Conservation (phyloP, 2,329 filamentous ascomycete species). For the Colletotrichum tamarilloi region DNA sequence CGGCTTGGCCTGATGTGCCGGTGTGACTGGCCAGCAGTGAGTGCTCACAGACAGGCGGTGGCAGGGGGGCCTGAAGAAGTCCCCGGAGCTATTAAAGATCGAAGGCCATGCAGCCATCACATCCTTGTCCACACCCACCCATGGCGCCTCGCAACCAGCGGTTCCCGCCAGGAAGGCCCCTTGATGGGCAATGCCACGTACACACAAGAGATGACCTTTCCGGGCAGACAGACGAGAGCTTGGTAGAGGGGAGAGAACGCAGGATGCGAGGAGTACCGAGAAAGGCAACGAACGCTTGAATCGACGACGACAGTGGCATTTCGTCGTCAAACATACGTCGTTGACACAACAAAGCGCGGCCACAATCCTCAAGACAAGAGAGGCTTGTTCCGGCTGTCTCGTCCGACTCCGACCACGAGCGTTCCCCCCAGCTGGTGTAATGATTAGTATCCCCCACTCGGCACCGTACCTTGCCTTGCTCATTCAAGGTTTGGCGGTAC, state of each 20-base stretch:
- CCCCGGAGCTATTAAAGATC: slow-evolving; percentile 38
- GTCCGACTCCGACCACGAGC: slow-evolving; percentile 1
- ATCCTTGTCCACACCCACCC: slow-evolving; percentile 35
- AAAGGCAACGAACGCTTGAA: slow-evolving; percentile 8
- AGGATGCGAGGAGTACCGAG: neutral
- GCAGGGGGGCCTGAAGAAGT: slow-evolving; percentile 37
- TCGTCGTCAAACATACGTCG: neutral
- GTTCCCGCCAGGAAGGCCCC: slow-evolving; percentile 35
- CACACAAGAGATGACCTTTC: slow-evolving; percentile 31
- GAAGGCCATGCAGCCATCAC: slow-evolving; percentile 36
- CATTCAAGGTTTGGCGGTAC: slow-evolving; percentile 28
- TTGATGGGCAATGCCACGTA: slow-evolving; percentile 36
- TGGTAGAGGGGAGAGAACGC: neutral
- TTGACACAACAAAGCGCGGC: neutral
- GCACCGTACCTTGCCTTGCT: slow-evolving; percentile 30
- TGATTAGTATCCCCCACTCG: slow-evolving; percentile 30
- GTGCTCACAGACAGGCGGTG: slow-evolving; percentile 33
- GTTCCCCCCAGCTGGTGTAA: slow-evolving; percentile 16
- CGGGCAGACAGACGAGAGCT: slow-evolving; percentile 1
- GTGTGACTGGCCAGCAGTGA: slow-evolving; percentile 26
- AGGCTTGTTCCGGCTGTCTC: neutral
- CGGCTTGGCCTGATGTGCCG: slow-evolving; percentile 33
- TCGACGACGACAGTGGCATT: slow-evolving; percentile 10
- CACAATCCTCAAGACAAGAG: neutral
- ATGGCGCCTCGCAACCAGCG: slow-evolving; percentile 32